Evolutionary conservation across 2,329 filamentous ascomycete species (phyloP).

Genomic region (Neonectria magnoliae): DNA sequence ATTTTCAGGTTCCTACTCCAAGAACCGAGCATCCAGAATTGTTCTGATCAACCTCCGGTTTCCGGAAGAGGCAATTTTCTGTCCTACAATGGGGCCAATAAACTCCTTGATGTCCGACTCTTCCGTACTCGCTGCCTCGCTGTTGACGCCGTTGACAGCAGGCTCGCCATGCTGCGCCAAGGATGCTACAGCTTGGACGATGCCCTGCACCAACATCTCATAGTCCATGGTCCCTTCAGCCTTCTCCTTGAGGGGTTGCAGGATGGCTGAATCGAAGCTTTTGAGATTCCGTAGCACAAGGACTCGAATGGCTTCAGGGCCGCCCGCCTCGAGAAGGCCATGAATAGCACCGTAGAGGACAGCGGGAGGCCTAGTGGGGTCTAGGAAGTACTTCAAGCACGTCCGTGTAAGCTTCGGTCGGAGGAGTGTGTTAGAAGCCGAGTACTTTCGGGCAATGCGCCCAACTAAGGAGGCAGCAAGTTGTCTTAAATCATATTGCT

Average conservation of each 20-base stretch:
- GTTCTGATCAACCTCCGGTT: constrained; percentile 60
- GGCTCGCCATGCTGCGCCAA: constrained; percentile 50
- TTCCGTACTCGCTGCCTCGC: constrained; percentile 50
- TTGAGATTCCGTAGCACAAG: constrained; percentile 66
- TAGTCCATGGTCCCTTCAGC: constrained; percentile 61
- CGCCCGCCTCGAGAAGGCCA: constrained; percentile 82
- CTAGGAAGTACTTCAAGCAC: constrained; percentile 90
- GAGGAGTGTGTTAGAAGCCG: constrained; percentile 80
- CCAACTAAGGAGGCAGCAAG: constrained; percentile 84
- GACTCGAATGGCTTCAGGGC: constrained; percentile 66
- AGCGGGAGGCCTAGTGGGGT: constrained; percentile 82
- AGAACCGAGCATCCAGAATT: constrained; percentile 64
- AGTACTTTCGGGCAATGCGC: constrained; percentile 83
- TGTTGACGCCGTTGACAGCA: constrained; percentile 54
- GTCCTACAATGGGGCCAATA: constrained; percentile 64
- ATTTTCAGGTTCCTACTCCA: constrained; percentile 51
- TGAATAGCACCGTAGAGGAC: constrained; percentile 90
- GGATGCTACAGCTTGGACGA: constrained; percentile 63
- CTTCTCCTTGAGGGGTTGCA: constrained; percentile 64
- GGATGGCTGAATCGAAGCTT: constrained; percentile 62
- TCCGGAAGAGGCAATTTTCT: constrained; percentile 56
- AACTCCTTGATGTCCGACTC: constrained; percentile 62
- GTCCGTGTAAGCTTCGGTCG: constrained; percentile 91
- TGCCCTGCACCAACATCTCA: constrained; percentile 65
- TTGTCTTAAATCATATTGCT: constrained; percentile 84